A percentile compares a stretch with the other conserved stretches of the same genome.
Evolutionary conservation across 805 yeast species (phyloP).

Genomic region (Metschnikowia koreensis): DNA sequence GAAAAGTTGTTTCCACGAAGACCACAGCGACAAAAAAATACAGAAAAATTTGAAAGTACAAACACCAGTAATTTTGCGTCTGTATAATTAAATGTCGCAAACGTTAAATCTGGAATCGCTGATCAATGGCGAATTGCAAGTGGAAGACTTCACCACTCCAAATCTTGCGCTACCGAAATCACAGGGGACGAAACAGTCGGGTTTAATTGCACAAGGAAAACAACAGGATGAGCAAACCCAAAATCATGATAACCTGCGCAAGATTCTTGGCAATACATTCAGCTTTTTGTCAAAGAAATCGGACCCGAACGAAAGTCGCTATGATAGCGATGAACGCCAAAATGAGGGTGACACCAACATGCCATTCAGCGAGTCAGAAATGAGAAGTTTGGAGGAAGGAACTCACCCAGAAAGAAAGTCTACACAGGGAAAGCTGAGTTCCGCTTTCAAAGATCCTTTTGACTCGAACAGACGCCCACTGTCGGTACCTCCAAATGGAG

Average conservation of each 20-base stretch:
- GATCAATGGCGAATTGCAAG: conserved; percentile 6
- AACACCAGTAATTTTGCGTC: not conserved
- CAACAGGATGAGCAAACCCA: not conserved
- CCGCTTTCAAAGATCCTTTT: not conserved
- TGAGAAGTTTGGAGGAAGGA: conserved; percentile 11
- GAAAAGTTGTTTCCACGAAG: not conserved
- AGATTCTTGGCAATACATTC: conserved; percentile 32
- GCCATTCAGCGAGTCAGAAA: conserved; percentile 17
- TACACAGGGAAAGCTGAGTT: not conserved
- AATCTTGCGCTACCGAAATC: conserved; percentile 9
- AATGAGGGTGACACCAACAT: conserved; percentile 21
- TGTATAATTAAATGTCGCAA: conserved; percentile 2
- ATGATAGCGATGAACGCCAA: conserved; percentile 30
- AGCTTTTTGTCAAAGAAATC: conserved; percentile 25
- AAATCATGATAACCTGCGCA: conserved; percentile 12
- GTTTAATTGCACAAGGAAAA: conserved; percentile 3
- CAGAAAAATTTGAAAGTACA: not conserved
- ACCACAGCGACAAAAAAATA: not conserved
- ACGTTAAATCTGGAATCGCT: not conserved
- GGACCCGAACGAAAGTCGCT: conserved; percentile 35
- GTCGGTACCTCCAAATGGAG: conserved; percentile 6
- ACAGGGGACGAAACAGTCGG: not conserved
- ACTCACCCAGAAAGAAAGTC: not conserved
- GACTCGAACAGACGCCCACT: conserved; percentile 1
- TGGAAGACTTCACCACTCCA: conserved; percentile 8